phyloP scores from a whole-genome alignment of 345 rosid genomes.

The Mercurialis annua region DNA sequence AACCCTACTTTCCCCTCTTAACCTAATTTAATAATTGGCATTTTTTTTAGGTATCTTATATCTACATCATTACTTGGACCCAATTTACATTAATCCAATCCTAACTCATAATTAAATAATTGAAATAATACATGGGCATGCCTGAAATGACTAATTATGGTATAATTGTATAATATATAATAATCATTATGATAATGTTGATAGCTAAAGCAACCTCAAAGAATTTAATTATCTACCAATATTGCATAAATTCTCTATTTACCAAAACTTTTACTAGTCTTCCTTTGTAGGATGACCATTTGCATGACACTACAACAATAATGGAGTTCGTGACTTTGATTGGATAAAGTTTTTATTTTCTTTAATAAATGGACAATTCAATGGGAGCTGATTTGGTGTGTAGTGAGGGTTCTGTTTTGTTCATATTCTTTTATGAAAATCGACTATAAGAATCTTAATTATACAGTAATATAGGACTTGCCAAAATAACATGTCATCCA shows the following conservation, averaged over 20 bases:
- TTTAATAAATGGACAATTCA: too few relatives aligned
- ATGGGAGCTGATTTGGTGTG: background rate
- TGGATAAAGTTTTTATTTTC: background rate
- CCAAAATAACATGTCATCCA: too few relatives aligned
- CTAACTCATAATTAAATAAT: background rate
- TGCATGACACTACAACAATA: background rate
- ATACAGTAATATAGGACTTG: too few relatives aligned
- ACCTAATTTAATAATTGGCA: constrained; percentile 5
- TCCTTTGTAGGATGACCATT: background rate
- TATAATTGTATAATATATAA: constrained; percentile 5
- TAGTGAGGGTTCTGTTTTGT: constrained; percentile 2
- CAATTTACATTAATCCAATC: constrained; percentile 14
- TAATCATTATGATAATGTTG: constrained; percentile 15
- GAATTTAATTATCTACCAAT: background rate
- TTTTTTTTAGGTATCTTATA: constrained; percentile 14
- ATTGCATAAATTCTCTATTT: background rate
- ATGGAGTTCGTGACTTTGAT: background rate
- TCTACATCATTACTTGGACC: constrained; percentile 24
- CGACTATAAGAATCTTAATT: too few relatives aligned
- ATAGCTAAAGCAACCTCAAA: background rate
- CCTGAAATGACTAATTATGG: constrained; percentile 20
- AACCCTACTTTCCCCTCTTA: constrained; percentile 18
- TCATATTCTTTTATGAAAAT: too few relatives aligned
- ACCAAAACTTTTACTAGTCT: background rate
- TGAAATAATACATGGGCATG: constrained; percentile 7